Evolutionary conservation across 768 basidiomycete species (phyloP), one percentile per base, ranked within the genome.

Genomic region (Suillus paluster): DNA sequence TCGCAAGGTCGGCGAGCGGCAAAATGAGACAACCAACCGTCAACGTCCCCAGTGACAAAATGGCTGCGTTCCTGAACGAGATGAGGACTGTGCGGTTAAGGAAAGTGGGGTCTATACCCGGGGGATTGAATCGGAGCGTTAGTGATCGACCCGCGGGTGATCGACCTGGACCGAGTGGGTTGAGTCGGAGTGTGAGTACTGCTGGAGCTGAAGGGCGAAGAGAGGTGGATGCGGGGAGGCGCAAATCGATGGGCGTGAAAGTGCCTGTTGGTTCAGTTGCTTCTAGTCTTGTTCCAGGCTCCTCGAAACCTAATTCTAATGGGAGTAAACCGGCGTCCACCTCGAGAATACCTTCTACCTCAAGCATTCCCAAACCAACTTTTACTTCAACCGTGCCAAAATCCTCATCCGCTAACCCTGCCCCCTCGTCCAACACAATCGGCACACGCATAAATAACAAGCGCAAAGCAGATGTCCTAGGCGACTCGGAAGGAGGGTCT

Each of bases 11-110:
- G 60, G 36, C 36, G 39, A 38, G 54, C 10, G 38, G 54, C 19
- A 55, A 55, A 57, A 72, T 82, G 15, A 88, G 88, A 8, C 83
- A 84, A 61, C 87, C 91, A 0, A 86, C 89, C 0, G 79, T 92
- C 12, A 89, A 88, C n/a, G 80, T 94, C 11, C 83, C 90, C 0
- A 82, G 88, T 2, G 92, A 93, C 63, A 90, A 93, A 71, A 92
- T 94, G 89, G 89, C 88, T 0, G 90, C 88, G 1, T 94, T 94
- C 68, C 73, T 94, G 64, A 86, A 77, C 7, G 92, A 94, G 72
- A 86, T 94, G 81, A 93, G 92, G 79, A 88, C 84, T 1, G 89
- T 86, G 27, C 80, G 87, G 53, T 68, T 93, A 56, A 82, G 84
- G 64, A 91, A 84, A 71, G 85, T 89, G 0, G 73, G 74, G 42